Conservation (phyloP, 140 eudicot species). For the Erigeron philadelphicus region DNA sequence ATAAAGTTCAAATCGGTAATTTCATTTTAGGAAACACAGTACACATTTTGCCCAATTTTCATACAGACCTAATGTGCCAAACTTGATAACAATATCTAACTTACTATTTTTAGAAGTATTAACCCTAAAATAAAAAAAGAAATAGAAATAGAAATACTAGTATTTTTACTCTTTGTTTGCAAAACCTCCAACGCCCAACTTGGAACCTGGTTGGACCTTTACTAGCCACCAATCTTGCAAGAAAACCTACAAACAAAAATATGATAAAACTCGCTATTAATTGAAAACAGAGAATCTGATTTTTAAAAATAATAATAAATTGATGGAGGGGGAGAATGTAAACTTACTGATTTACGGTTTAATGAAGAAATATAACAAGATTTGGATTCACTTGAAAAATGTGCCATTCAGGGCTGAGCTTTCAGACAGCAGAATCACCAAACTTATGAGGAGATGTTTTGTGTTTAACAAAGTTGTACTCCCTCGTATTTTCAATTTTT, state of each 20-base stretch:
- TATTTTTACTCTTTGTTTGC: slow-evolving; percentile 36
- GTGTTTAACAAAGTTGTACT: too few relatives aligned
- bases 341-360: slow-evolving; percentile 26
- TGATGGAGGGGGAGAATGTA: neutral
- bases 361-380: slow-evolving; percentile 19
- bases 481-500: too few relatives aligned
- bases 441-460: too few relatives aligned
- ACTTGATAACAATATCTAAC: neutral
- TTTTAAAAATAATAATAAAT: neutral
- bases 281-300: too few relatives aligned
- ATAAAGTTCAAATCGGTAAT: too few relatives aligned
- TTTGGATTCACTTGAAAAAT: slow-evolving; percentile 7
- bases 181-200: slow-evolving; percentile 48
- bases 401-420: too few relatives aligned
- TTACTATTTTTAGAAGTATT: neutral
- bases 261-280: neutral
- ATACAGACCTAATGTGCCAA: neutral
- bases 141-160: too few relatives aligned
- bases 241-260: slow-evolving; percentile 30
- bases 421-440: too few relatives aligned
- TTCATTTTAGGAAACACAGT: too few relatives aligned
- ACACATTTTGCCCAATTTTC: neutral
- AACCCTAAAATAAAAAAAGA: neutral
- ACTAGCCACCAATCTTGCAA: slow-evolving; percentile 54
- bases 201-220: slow-evolving; percentile 23